phyloP scores from a whole-genome alignment of 2,329 filamentous ascomycete genomes.

The Fusarium sarcochroum region DNA sequence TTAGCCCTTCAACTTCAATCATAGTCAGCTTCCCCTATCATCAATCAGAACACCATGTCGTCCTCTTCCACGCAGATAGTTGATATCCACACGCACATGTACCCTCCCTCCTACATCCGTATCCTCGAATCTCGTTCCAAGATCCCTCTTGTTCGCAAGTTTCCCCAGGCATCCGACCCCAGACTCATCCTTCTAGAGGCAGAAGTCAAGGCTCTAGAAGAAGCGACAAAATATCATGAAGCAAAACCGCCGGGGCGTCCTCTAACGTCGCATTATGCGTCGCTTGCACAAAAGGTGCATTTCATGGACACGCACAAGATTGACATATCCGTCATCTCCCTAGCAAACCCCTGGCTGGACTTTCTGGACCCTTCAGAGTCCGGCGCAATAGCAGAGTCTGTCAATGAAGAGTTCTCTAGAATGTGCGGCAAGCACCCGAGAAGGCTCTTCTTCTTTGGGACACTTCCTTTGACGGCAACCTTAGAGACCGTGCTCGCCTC shows the following conservation, averaged over 20 bases:
- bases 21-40: slow-evolving; percentile 1
- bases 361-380: slow-evolving; percentile 77
- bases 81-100: slow-evolving; percentile 80
- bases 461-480: slow-evolving; percentile 81
- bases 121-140: slow-evolving; percentile 70
- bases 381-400: slow-evolving; percentile 70
- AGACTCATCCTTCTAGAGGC: slow-evolving; percentile 76
- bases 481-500: slow-evolving; percentile 73
- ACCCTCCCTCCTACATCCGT: slow-evolving; percentile 73
- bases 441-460: slow-evolving; percentile 85
- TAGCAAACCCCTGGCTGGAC: slow-evolving; percentile 96
- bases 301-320: slow-evolving; percentile 93
- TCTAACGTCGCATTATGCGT: slow-evolving; percentile 86
- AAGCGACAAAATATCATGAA: slow-evolving; percentile 66
- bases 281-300: slow-evolving; percentile 81
- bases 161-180: slow-evolving; percentile 68
- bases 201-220: slow-evolving; percentile 62
- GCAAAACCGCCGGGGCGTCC: slow-evolving; percentile 80
- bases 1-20: neutral
- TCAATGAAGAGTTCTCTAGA: slow-evolving; percentile 83
- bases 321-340: slow-evolving; percentile 85
- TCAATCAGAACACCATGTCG: slow-evolving; percentile 49
- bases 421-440: slow-evolving; percentile 78
- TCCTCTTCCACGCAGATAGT: slow-evolving; percentile 62
- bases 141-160: slow-evolving; percentile 80